phyloP scores from a whole-genome alignment of 1,139 yeast species.

The Magnusiomyces suaveolens region DNA sequence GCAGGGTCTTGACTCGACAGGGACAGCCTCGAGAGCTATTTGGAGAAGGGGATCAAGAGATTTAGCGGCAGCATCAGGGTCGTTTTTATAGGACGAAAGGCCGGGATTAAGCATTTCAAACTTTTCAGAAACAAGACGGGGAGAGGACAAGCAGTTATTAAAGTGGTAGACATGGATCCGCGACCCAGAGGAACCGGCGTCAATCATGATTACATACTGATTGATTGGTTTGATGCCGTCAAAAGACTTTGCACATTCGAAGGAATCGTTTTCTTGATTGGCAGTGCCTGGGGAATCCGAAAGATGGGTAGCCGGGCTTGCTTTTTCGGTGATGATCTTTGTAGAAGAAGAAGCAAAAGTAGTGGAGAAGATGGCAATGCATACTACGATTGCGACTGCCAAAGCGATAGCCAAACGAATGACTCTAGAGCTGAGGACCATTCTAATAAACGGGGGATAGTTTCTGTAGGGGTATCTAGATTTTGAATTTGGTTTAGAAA shows the following conservation, averaged over 20 bases:
- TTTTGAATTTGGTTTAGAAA: neutral
- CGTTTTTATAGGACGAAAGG: constrained; percentile 70
- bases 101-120: constrained; percentile 86
- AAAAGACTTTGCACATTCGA: constrained; percentile 27
- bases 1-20: constrained; percentile 54
- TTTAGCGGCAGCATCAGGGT: constrained; percentile 66
- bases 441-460: neutral
- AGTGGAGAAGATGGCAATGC: neutral
- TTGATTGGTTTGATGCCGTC: constrained; percentile 33
- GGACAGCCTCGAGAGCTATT: constrained; percentile 62
- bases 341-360: neutral
- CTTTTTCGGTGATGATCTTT: too few relatives aligned
- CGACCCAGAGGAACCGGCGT: constrained; percentile 92
- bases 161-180: constrained; percentile 82
- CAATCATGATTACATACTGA: constrained; percentile 73
- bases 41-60: constrained; percentile 72
- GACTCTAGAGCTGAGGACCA: neutral
- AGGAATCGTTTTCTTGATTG: too few relatives aligned
- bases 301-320: too few relatives aligned
- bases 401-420: neutral
- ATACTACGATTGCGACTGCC: neutral
- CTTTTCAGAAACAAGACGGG: constrained; percentile 56
- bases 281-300: too few relatives aligned
- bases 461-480: neutral
- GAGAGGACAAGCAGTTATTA: constrained; percentile 67